Evolutionary conservation across 2,329 filamentous ascomycete genomes (phyloP).

Genomic region (Alternaria tenuissima): DNA sequence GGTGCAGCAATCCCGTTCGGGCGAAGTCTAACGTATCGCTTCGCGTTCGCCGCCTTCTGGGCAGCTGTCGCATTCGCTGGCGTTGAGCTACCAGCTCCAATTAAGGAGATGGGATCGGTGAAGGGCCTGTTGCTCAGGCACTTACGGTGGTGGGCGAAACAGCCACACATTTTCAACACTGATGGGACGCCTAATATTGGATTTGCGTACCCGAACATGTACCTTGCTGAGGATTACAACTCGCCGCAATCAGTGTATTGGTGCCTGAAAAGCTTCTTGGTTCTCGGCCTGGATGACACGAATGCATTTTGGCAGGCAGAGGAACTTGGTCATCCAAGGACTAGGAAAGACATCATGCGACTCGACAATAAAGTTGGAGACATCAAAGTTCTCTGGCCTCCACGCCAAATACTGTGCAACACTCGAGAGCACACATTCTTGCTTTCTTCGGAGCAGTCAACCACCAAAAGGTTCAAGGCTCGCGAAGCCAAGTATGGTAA

Average conservation of each 20-base stretch:
- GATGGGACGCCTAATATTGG: slow-evolving; percentile 62
- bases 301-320: slow-evolving; percentile 58
- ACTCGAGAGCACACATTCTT: slow-evolving; percentile 40
- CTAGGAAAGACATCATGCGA: slow-evolving; percentile 38
- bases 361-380: neutral
- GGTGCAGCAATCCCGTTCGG: slow-evolving; percentile 64
- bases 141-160: slow-evolving; percentile 59
- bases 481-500: slow-evolving; percentile 49
- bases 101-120: slow-evolving; percentile 51
- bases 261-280: slow-evolving; percentile 61
- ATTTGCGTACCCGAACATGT: slow-evolving; percentile 60
- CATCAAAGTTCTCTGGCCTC: slow-evolving; percentile 30
- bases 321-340: slow-evolving; percentile 35
- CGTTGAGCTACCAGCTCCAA: slow-evolving; percentile 50
- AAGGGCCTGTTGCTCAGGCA: slow-evolving; percentile 62
- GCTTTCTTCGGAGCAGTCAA: slow-evolving; percentile 43
- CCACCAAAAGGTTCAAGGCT: slow-evolving; percentile 46
- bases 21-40: slow-evolving; percentile 61
- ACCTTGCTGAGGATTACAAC: slow-evolving; percentile 65
- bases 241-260: slow-evolving; percentile 65
- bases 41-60: slow-evolving; percentile 61
- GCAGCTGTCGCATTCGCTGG: slow-evolving; percentile 56
- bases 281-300: slow-evolving; percentile 45
- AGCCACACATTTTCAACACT: slow-evolving; percentile 55
- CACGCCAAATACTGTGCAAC: slow-evolving; percentile 59